phyloP scores from a whole-genome alignment of 441 rosid species.

The Theobroma grandiflorum region DNA sequence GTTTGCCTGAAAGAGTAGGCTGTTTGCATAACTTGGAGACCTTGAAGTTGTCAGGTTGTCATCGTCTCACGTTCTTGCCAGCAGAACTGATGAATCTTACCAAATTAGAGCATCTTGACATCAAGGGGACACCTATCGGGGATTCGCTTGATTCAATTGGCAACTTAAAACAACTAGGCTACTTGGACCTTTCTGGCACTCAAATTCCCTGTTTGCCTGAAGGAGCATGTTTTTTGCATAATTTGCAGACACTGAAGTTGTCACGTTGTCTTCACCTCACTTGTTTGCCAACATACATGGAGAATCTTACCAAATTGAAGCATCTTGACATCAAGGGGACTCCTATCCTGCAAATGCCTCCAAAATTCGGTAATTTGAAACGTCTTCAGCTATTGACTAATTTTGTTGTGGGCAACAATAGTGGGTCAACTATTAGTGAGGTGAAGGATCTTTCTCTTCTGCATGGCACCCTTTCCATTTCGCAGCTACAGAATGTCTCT shows the following conservation, averaged over 20 bases:
- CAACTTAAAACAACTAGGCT: not conserved
- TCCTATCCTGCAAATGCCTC: not conserved
- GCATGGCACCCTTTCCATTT: not conserved
- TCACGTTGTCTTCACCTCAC: not conserved
- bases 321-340: not conserved
- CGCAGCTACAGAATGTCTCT: not conserved
- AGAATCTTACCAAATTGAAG: not conserved
- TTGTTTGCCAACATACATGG: not conserved
- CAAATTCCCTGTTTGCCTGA: not conserved
- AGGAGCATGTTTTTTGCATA: not conserved
- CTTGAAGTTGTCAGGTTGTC: conserved; percentile 32
- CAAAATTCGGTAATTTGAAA: not conserved
- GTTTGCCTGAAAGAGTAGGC: conserved; percentile 30
- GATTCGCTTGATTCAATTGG: not conserved
- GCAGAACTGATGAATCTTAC: conserved; percentile 3
- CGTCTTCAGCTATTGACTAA: not conserved
- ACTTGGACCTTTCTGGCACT: not conserved
- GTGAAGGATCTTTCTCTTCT: not conserved
- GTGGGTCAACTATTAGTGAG: not conserved
- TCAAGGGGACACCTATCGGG: conserved; percentile 18
- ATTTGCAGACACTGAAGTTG: not conserved
- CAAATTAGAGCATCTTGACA: conserved; percentile 1
- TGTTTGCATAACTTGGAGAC: conserved; percentile 37
- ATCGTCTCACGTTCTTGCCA: conserved; percentile 38
- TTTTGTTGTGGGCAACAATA: not conserved